These are phyloP conservation scores for Microsporum ferrugineum DNA, from an alignment of 2,329 filamentous ascomycete genomes.

Conservation along the genomic window DNA sequence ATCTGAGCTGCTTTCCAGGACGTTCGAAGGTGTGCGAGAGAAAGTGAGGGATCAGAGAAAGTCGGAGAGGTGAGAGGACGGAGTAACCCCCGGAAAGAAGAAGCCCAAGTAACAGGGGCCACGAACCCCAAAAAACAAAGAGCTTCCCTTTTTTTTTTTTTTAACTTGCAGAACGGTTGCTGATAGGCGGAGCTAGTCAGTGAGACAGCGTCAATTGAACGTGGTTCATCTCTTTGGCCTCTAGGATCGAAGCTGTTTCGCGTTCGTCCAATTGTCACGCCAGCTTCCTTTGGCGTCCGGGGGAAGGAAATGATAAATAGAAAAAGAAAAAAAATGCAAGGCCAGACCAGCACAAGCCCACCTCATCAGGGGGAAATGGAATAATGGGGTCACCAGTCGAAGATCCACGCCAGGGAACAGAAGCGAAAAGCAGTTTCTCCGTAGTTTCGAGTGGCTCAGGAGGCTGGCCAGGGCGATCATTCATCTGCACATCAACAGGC, in stretches of 20 bases:
- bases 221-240: not conserved
- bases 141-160: no score
- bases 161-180: not conserved
- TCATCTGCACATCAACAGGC: not conserved
- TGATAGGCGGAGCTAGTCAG: not conserved
- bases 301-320: not conserved
- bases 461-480: not conserved
- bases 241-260: conserved; percentile 2
- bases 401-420: conserved; percentile 1
- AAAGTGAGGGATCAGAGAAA: not conserved
- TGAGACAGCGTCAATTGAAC: conserved; percentile 3
- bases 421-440: not conserved
- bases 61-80: not conserved
- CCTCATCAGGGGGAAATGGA: not conserved
- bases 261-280: not conserved
- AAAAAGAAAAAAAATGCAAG: not conserved
- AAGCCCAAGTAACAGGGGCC: not conserved
- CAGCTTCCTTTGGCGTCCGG: not conserved
- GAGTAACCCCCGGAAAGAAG: not conserved
- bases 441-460: not conserved
- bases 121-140: not conserved
- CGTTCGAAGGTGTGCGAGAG: not conserved
- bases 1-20: not conserved
- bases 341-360: not conserved
- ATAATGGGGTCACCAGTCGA: not conserved